Evolutionary conservation across 2,329 filamentous ascomycete genomes (phyloP).

Genomic region (Xylaria sp.): DNA sequence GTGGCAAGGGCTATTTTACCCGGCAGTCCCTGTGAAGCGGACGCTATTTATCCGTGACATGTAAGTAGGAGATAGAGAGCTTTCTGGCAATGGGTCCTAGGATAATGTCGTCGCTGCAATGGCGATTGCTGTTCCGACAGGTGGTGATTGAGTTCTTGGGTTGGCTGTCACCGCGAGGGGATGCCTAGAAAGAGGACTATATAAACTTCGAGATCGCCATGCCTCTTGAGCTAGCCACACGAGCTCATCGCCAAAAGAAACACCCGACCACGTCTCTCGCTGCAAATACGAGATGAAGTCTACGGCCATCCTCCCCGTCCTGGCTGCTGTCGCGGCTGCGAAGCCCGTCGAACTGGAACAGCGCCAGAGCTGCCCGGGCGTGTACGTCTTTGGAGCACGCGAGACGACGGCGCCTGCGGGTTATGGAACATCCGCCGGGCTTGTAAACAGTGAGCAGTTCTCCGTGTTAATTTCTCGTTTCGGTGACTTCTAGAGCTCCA

Average conservation of each 20-base stretch:
- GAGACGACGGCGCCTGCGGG: conserved; percentile 37
- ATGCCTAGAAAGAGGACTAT: background rate
- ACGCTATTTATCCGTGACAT: conserved; percentile 25
- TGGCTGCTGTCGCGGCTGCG: conserved; percentile 23
- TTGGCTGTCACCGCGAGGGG: too few species aligned
- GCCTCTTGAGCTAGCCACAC: background rate
- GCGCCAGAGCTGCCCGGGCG: conserved; percentile 34
- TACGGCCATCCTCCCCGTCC: conserved; percentile 10
- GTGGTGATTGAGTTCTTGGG: background rate
- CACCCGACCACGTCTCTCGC: background rate
- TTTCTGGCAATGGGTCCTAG: background rate
- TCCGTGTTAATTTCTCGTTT: too few species aligned
- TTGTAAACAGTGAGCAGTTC: conserved; percentile 34
- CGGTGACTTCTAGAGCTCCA: background rate
- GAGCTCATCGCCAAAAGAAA: background rate
- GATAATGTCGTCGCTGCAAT: background rate
- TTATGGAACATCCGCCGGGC: conserved; percentile 35
- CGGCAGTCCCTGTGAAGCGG: conserved; percentile 3
- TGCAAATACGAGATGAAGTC: conserved; percentile 26
- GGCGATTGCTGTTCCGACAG: background rate
- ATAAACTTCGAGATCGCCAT: conserved; percentile 16
- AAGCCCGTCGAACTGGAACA: conserved; percentile 30
- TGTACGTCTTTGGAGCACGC: conserved; percentile 41
- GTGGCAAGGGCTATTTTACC: conserved; percentile 12
- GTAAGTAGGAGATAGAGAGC: conserved; percentile 7